Conservation (phyloP, 768 basidiomycete species). For the Podaxis carcinomalis region DNA sequence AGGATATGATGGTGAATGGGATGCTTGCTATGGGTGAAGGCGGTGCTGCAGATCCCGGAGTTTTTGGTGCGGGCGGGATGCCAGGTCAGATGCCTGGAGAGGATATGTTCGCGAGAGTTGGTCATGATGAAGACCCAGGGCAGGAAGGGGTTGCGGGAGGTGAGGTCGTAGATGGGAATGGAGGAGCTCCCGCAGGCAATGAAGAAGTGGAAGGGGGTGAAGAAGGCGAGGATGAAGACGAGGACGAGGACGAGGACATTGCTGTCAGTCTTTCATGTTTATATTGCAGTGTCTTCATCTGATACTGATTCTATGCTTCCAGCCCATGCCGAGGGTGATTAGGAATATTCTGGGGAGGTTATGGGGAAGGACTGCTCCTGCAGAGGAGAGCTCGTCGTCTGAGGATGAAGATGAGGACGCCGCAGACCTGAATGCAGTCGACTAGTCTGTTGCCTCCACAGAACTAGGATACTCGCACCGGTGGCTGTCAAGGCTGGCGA, state of each 20-base stretch:
- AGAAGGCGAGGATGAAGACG: constrained; percentile 30
- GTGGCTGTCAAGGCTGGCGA: no score
- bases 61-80: constrained; percentile 35
- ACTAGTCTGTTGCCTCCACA: neutral
- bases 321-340: constrained; percentile 61
- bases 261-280: constrained; percentile 35
- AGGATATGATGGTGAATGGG: constrained; percentile 49
- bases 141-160: constrained; percentile 20
- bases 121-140: constrained; percentile 8
- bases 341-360: constrained; percentile 57
- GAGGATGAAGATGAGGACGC: constrained; percentile 31
- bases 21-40: constrained; percentile 33
- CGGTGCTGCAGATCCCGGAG: constrained; percentile 14
- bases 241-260: constrained; percentile 36
- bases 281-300: neutral
- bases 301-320: neutral
- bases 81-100: constrained; percentile 37
- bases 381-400: constrained; percentile 33
- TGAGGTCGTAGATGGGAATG: constrained; percentile 14
- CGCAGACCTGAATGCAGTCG: constrained; percentile 7
- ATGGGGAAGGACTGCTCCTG: constrained; percentile 38
- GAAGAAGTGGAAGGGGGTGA: constrained; percentile 19
- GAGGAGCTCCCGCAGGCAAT: constrained; percentile 17
- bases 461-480: neutral
- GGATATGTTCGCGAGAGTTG: constrained; percentile 17